Percentiles rank a stretch among this genome's conserved stretches.
Conservation (phyloP, 2,329 filamentous ascomycete genomes). For the Pseudocercospora musae region DNA sequence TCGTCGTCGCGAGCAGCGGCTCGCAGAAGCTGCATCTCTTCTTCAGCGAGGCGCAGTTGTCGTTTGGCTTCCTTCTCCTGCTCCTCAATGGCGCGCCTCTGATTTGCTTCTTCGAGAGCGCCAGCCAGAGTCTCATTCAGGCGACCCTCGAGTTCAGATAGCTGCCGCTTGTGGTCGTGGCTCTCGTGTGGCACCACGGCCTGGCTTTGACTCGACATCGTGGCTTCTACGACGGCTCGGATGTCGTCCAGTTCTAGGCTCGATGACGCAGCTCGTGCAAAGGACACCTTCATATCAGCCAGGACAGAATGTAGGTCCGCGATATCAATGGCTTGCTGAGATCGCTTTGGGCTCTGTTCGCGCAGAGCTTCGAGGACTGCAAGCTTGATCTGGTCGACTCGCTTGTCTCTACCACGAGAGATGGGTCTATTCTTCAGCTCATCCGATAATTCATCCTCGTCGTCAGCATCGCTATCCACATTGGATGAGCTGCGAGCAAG, state of each 20-base stretch:
- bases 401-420: constrained; percentile 76
- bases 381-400: constrained; percentile 70
- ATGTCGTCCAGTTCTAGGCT: constrained; percentile 47
- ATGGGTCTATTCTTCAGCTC: constrained; percentile 62
- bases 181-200: constrained; percentile 29
- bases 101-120: constrained; percentile 41
- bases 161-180: constrained; percentile 25
- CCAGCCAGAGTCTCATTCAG: constrained; percentile 35
- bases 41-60: constrained; percentile 48
- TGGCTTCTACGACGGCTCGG: constrained; percentile 37
- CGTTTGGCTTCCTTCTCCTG: constrained; percentile 44
- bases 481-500: constrained; percentile 42
- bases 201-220: constrained; percentile 30
- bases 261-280: constrained; percentile 44
- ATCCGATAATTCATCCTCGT: constrained; percentile 68
- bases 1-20: constrained; percentile 44
- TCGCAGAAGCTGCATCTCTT: constrained; percentile 47
- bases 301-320: constrained; percentile 47
- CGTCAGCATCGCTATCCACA: constrained; percentile 85
- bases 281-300: constrained; percentile 48
- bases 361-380: constrained; percentile 61
- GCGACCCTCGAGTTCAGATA: constrained; percentile 32
- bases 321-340: constrained; percentile 29
- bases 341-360: constrained; percentile 30
- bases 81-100: constrained; percentile 42